Conservation (phyloP, 495 filamentous ascomycete species). For the Tetracladium setigerum region DNA sequence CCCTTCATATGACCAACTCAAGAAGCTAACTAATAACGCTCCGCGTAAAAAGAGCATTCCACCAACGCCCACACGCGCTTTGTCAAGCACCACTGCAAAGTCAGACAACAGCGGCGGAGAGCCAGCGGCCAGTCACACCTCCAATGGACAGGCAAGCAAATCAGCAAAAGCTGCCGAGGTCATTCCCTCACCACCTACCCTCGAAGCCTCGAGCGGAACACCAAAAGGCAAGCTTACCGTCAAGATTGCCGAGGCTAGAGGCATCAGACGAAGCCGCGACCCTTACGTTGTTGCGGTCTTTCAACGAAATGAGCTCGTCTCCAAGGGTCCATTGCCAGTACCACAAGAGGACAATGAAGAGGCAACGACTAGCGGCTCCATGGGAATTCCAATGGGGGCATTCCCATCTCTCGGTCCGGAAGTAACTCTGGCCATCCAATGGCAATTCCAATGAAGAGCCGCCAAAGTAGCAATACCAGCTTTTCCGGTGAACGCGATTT, state of each 20-base stretch:
- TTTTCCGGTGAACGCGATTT: constrained; percentile 61
- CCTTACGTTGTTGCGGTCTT: constrained; percentile 97
- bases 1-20: constrained; percentile 56
- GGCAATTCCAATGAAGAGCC: constrained; percentile 92
- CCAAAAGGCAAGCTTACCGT: constrained; percentile 86
- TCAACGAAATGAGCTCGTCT: constrained; percentile 93
- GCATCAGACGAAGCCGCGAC: constrained; percentile 70
- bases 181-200: constrained; percentile 29
- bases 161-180: constrained; percentile 26
- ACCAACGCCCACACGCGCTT: constrained; percentile 76
- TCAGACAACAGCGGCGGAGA: constrained; percentile 30
- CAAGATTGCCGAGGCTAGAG: constrained; percentile 76
- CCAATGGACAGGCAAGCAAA: constrained; percentile 22
- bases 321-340: constrained; percentile 60
- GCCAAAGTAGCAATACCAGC: constrained; percentile 92
- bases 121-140: constrained; percentile 8
- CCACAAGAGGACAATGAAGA: constrained; percentile 45
- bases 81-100: constrained; percentile 53
- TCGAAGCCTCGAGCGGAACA: constrained; percentile 29
- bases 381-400: constrained; percentile 37
- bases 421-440: constrained; percentile 76
- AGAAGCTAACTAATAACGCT: constrained; percentile 82
- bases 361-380: constrained; percentile 20
- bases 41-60: constrained; percentile 76
- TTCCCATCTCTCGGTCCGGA: constrained; percentile 57